A percentile compares a stretch with the other conserved stretches of the same genome.
Conservation (phyloP, 2,329 filamentous ascomycete species). For the Ophiosphaerella narmari region DNA sequence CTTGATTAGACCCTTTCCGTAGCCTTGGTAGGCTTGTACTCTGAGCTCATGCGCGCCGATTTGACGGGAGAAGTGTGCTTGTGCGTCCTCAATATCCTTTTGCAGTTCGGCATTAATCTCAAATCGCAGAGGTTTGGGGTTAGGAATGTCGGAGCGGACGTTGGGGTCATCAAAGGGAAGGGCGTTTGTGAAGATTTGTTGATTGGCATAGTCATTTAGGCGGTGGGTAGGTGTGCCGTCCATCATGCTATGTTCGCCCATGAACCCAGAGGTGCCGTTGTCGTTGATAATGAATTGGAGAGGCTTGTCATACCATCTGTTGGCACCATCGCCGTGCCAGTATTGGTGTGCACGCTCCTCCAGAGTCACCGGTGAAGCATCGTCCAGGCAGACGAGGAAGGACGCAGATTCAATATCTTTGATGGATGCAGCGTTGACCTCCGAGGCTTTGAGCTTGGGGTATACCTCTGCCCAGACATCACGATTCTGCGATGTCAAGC, state of each 20-base stretch:
- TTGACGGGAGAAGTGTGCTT: slow-evolving; percentile 76
- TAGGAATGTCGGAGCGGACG: slow-evolving; percentile 80
- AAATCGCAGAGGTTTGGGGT: slow-evolving; percentile 79
- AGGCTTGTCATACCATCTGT: slow-evolving; percentile 98
- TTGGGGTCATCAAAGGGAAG: slow-evolving; percentile 82
- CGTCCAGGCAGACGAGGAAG: slow-evolving; percentile 92
- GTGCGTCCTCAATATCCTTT: slow-evolving; percentile 77
- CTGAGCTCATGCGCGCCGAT: slow-evolving; percentile 88
- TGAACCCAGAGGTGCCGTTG: slow-evolving; percentile 96
- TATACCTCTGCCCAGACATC: slow-evolving; percentile 83
- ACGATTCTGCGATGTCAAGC: slow-evolving; percentile 88
- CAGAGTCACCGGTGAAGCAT: slow-evolving; percentile 86
- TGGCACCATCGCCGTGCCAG: slow-evolving; percentile 96
- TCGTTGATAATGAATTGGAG: slow-evolving; percentile 98
- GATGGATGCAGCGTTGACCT: slow-evolving; percentile 77
- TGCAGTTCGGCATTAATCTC: slow-evolving; percentile 74
- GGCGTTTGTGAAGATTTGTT: slow-evolving; percentile 91
- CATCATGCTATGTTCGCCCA: slow-evolving; percentile 99
- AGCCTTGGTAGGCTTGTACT: slow-evolving; percentile 94
- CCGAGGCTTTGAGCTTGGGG: slow-evolving; percentile 69
- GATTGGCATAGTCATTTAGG: slow-evolving; percentile 92
- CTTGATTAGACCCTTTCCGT: slow-evolving; percentile 98
- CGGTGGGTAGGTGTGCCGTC: slow-evolving; percentile 97
- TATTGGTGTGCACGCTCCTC: slow-evolving; percentile 95
- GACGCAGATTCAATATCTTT: slow-evolving; percentile 85